phyloP scores from a whole-genome alignment of 2,329 filamentous ascomycete species.

The Zymoseptoria ardabiliae region DNA sequence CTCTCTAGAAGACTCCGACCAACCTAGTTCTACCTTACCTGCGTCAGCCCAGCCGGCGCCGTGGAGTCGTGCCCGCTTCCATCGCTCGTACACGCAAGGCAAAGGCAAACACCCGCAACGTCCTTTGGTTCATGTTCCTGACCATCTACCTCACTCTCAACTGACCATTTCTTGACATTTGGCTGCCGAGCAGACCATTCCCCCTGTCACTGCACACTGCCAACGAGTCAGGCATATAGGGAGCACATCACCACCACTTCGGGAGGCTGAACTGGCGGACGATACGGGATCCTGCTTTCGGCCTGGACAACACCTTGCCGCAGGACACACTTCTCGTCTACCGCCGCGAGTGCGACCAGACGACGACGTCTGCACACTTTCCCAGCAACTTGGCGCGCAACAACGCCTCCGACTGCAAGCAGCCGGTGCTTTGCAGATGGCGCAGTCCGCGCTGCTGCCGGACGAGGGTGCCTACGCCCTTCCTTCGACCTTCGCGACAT shows the following conservation, averaged over 20 bases:
- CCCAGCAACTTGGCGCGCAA: neutral
- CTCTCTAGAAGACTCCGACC: neutral
- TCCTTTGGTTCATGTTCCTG: neutral
- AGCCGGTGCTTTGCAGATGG: slow-evolving; percentile 13
- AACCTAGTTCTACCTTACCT: neutral
- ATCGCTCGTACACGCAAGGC: neutral
- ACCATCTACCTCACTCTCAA: neutral
- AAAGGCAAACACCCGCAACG: neutral
- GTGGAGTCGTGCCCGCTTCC: neutral
- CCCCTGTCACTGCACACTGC: neutral
- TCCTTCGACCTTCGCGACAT: slow-evolving; percentile 13
- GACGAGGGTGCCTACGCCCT: slow-evolving; percentile 8
- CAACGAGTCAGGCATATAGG: neutral
- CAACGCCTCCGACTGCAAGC: neutral
- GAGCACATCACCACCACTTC: neutral
- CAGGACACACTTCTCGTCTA: neutral
- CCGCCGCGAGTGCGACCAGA: neutral
- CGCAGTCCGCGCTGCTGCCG: slow-evolving; percentile 18
- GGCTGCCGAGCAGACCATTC: neutral
- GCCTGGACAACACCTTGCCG: neutral
- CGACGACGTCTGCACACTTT: neutral
- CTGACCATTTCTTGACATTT: neutral
- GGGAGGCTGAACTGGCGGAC: neutral
- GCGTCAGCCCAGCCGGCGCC: neutral
- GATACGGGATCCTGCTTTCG: neutral